phyloP scores from a whole-genome alignment of 306 rosid species.

The Inga oerstediana region DNA sequence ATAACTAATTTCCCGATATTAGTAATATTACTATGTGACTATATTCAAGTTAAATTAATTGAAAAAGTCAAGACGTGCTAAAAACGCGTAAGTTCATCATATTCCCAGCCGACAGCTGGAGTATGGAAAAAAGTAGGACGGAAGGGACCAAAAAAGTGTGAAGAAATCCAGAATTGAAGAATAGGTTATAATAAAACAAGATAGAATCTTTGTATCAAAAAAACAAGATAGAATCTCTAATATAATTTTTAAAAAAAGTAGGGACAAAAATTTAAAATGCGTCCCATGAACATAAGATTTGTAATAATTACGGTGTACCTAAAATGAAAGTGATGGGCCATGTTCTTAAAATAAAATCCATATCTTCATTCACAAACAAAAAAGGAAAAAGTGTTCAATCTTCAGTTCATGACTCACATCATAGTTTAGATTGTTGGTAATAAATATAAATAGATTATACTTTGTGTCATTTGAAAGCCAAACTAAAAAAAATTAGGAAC shows the following conservation, averaged over 20 bases:
- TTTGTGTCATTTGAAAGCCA: not conserved
- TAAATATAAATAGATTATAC: not conserved
- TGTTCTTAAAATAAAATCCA: not conserved
- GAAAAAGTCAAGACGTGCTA: not conserved
- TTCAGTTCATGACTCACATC: not conserved
- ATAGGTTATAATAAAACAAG: not conserved
- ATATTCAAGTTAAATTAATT: too few species aligned
- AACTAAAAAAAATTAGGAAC: not conserved
- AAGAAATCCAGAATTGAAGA: not conserved
- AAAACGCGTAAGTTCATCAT: not conserved
- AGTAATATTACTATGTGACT: not conserved
- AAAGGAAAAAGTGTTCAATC: not conserved
- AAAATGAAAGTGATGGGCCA: not conserved
- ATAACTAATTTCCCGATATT: not conserved
- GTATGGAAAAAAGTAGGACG: not conserved
- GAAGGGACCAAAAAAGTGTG: not conserved
- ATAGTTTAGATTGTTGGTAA: not conserved
- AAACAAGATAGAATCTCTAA: too few species aligned
- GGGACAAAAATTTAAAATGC: not conserved
- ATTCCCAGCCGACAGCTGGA: not conserved
- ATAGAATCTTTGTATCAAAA: too few species aligned
- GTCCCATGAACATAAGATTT: not conserved
- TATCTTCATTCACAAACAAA: not conserved
- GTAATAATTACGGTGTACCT: not conserved
- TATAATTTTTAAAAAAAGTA: too few species aligned